Percentiles rank a stretch among this genome's conserved stretches.
These are phyloP conservation scores for Penicillium longicatenatum DNA, from an alignment of 495 filamentous ascomycete species.

Conservation along the genomic window DNA sequence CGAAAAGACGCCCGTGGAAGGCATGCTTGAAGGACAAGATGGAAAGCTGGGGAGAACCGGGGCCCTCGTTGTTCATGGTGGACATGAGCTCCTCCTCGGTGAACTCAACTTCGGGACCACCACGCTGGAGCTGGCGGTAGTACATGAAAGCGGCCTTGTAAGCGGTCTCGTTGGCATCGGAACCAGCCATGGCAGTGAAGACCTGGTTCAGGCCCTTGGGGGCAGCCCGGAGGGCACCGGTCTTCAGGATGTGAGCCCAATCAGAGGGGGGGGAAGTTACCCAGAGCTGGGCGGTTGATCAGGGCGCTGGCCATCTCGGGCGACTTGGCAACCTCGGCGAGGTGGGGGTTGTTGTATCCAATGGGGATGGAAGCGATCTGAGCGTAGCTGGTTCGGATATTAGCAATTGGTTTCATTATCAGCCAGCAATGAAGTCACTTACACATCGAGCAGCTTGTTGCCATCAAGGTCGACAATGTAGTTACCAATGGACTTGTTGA, in stretches of 20 bases:
- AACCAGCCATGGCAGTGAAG: conserved; percentile 94
- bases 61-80: conserved; percentile 82
- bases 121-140: conserved; percentile 84
- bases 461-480: conserved; percentile 87
- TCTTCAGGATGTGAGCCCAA: conserved; percentile 83
- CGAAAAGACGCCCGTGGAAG: conserved; percentile 97
- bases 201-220: conserved; percentile 93
- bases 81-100: conserved; percentile 75
- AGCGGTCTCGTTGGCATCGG: conserved; percentile 98
- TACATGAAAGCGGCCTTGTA: conserved; percentile 99
- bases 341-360: conserved; percentile 91
- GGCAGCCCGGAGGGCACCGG: conserved; percentile 85
- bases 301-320: conserved; percentile 80
- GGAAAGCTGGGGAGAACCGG: conserved; percentile 80
- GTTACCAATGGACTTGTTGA: conserved; percentile 65
- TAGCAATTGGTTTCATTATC: conserved; percentile 14
- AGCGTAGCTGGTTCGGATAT: conserved; percentile 61
- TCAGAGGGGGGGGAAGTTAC: conserved; percentile 91
- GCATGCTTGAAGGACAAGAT: conserved; percentile 92
- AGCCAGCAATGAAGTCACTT: conserved; percentile 35
- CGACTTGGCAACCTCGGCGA: conserved; percentile 68
- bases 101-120: conserved; percentile 80
- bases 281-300: conserved; percentile 93
- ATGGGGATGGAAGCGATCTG: conserved; percentile 98
- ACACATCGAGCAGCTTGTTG: conserved; percentile 70